Evolutionary conservation across 2,329 filamentous ascomycete genomes (phyloP), one percentile per base, ranked within the genome.

Genomic region (Diaporthe australafricana): DNA sequence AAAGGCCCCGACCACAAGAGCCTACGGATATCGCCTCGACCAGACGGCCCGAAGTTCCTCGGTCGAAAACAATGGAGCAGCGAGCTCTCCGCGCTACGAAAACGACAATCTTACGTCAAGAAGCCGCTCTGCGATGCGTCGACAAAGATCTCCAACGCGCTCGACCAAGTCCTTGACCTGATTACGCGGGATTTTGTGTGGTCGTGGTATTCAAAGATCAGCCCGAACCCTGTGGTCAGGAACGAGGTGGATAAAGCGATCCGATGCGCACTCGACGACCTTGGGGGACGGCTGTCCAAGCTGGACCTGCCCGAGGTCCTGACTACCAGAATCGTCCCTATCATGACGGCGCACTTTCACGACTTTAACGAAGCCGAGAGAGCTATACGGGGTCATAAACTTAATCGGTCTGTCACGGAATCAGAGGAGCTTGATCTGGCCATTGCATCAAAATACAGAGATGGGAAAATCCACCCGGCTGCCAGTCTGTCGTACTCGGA

Each of bases 361-460:
- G 94, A 98, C 76, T 98, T 98, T 77, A 94, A 95, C 80, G 91
- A 96, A 75, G 96, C 96, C 0, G 96, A 99, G 84, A 90, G 93
- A 71, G 89, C 91, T 11, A 94, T 99, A 14, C 90, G 96, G 68
- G 97, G 97, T 16, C 93, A 91, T 80, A 94, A 97, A 81, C 85
- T 98, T 70, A 96, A 95, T 77, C 91, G 94, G 67, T 95, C 92
- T 75, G 91, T 99, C 70, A 98, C 97, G 3, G 96, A 99, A 83
- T 97, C 95, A 0, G 96, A 98, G 79, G 96, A 99, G 86, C 86
- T 99, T 77, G 95, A 98, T 81, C 86, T 97, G 75, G 96, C 96
- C 1, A 97, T 99, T 81, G 96, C 96, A n/a, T 92, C 90, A 50
- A 98, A 97, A 82, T 99, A 96, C 82, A 92, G 89, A 69, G 93